Evolutionary conservation across 805 yeast genomes (phyloP).

Genomic region (Schizosaccharomyces japonicus): DNA sequence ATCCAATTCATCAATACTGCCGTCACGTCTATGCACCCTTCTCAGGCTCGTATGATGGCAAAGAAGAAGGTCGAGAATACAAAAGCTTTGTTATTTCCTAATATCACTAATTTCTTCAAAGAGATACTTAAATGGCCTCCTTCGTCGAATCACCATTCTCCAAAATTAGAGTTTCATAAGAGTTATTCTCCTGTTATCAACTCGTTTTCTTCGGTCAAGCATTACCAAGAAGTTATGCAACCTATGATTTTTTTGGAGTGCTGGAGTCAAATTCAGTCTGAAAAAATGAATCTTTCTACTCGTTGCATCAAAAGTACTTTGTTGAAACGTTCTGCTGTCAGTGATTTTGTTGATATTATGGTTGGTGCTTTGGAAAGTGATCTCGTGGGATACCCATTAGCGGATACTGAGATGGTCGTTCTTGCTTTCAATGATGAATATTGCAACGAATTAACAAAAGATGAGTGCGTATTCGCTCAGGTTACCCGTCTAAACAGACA

Average conservation of each 20-base stretch:
- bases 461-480: constrained; percentile 49
- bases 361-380: constrained; percentile 37
- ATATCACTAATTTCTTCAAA: constrained; percentile 48
- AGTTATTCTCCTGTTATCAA: constrained; percentile 23
- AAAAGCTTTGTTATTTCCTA: constrained; percentile 30
- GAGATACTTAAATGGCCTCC: constrained; percentile 59
- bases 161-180: constrained; percentile 17
- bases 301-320: constrained; percentile 46
- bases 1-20: neutral
- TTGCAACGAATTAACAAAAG: constrained; percentile 7
- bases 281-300: constrained; percentile 35
- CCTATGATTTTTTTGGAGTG: constrained; percentile 73
- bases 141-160: constrained; percentile 33
- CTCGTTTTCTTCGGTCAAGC: constrained; percentile 31
- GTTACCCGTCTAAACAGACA: constrained; percentile 38
- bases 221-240: constrained; percentile 44
- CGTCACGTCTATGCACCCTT: neutral
- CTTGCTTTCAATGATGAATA: neutral
- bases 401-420: constrained; percentile 49
- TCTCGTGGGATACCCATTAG: constrained; percentile 28
- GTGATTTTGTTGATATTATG: constrained; percentile 69
- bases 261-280: constrained; percentile 74
- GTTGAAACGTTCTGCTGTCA: constrained; percentile 43
- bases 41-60: neutral
- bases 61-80: neutral